Conservation (phyloP, 2,329 filamentous ascomycete species). For the Colletotrichum sp. region DNA sequence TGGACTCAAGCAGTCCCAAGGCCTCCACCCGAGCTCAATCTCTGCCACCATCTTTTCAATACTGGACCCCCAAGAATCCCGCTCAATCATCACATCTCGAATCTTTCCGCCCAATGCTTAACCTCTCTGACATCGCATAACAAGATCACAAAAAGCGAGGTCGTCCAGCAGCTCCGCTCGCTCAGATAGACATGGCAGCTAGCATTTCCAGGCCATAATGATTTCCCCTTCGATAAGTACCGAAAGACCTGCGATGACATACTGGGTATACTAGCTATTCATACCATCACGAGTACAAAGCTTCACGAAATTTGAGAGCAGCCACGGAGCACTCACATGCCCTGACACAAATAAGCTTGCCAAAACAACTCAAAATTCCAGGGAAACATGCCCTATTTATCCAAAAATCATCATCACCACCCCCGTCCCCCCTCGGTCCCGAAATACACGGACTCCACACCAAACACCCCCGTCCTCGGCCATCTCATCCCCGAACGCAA, state of each 20-base stretch:
- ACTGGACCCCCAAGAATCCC: not conserved
- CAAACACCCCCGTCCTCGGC: not conserved
- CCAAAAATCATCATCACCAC: not conserved
- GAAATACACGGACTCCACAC: not conserved
- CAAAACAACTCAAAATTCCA: fast-evolving
- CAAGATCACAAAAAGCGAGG: not conserved
- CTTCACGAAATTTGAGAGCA: not conserved
- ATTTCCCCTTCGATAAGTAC: fast-evolving
- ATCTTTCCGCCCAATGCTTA: not conserved
- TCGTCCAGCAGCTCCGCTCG: not conserved
- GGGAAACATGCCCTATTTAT: not conserved
- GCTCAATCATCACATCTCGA: not conserved
- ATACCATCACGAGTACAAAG: not conserved
- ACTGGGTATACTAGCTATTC: fast-evolving
- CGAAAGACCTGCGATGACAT: not conserved
- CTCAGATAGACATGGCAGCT: fast-evolving
- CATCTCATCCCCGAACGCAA: not conserved
- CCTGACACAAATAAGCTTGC: not conserved
- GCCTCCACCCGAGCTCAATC: not conserved
- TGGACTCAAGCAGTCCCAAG: not conserved
- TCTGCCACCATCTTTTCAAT: not conserved
- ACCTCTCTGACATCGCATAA: not conserved
- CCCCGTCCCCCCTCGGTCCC: not conserved
- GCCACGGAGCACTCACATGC: fast-evolving
- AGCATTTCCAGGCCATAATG: fast-evolving